Evolutionary conservation across 2,329 filamentous ascomycete species (phyloP).

Genomic region (Cryoendolithus antarcticus): DNA sequence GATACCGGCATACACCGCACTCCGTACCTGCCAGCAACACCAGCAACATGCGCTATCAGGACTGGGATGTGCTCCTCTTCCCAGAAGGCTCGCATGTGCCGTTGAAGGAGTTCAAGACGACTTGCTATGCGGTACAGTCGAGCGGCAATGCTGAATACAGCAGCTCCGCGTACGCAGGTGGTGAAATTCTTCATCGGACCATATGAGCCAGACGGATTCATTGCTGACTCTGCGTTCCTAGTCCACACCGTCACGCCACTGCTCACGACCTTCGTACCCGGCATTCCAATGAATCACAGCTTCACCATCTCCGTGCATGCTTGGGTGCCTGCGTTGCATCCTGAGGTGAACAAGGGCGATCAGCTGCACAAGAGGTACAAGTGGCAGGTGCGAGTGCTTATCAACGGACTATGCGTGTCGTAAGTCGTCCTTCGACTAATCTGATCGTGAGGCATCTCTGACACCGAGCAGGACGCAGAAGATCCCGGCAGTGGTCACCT

Average conservation of each 20-base stretch:
- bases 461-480: conserved; percentile 36
- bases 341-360: not conserved
- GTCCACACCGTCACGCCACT: conserved; percentile 9
- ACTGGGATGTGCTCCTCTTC: conserved; percentile 80
- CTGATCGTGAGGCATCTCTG: not conserved
- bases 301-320: conserved; percentile 67
- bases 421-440: conserved; percentile 9
- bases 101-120: conserved; percentile 69
- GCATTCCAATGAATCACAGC: conserved; percentile 42
- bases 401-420: conserved; percentile 50
- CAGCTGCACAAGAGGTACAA: conserved; percentile 24
- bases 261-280: conserved; percentile 59
- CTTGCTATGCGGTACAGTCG: conserved; percentile 52
- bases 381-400: conserved; percentile 46
- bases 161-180: not conserved
- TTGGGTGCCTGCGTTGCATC: conserved; percentile 35
- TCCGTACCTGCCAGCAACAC: no score
- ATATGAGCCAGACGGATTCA: not conserved
- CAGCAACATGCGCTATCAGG: conserved; percentile 61
- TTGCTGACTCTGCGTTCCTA: not conserved
- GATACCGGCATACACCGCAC: not conserved
- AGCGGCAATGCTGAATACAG: conserved; percentile 19
- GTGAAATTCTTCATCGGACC: conserved; percentile 1
- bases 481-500: conserved; percentile 39
- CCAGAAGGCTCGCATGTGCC: conserved; percentile 45